Evolutionary conservation across 2,329 filamentous ascomycete species (phyloP).

Genomic region (Fusarium sp.): DNA sequence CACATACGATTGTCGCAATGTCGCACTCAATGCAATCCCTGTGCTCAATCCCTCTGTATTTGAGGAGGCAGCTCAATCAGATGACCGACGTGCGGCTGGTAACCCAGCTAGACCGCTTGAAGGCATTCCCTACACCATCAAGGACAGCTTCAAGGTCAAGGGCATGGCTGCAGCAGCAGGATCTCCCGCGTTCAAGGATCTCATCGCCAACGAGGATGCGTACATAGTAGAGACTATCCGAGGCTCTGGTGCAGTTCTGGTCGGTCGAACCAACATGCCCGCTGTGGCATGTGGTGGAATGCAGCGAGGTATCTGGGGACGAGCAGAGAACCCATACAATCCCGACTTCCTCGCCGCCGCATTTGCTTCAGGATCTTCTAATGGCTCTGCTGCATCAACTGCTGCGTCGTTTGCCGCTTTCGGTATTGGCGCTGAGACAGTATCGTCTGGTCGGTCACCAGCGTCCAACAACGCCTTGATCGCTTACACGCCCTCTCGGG

Average conservation of each 20-base stretch:
- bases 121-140: constrained; percentile 71
- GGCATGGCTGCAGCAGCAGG: constrained; percentile 68
- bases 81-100: constrained; percentile 29
- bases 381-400: constrained; percentile 65
- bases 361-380: constrained; percentile 71
- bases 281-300: constrained; percentile 72
- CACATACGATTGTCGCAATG: constrained; percentile 43
- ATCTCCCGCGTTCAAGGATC: constrained; percentile 67
- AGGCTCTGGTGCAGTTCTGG: constrained; percentile 26
- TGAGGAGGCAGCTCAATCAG: neutral
- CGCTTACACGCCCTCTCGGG: constrained; percentile 70
- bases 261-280: constrained; percentile 70
- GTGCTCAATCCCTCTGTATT: neutral
- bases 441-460: neutral
- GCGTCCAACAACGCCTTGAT: constrained; percentile 44
- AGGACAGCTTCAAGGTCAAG: constrained; percentile 70
- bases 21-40: constrained; percentile 20
- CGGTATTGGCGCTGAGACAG: neutral
- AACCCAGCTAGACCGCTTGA: constrained; percentile 55
- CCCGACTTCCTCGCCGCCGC: constrained; percentile 67
- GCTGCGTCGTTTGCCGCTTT: neutral
- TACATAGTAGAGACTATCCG: constrained; percentile 59
- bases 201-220: constrained; percentile 67
- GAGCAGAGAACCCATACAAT: constrained; percentile 72
- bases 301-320: constrained; percentile 70